These are phyloP conservation scores for Saturnispora gosingensis DNA, from an alignment of 805 yeast species.

Conservation along the genomic window DNA sequence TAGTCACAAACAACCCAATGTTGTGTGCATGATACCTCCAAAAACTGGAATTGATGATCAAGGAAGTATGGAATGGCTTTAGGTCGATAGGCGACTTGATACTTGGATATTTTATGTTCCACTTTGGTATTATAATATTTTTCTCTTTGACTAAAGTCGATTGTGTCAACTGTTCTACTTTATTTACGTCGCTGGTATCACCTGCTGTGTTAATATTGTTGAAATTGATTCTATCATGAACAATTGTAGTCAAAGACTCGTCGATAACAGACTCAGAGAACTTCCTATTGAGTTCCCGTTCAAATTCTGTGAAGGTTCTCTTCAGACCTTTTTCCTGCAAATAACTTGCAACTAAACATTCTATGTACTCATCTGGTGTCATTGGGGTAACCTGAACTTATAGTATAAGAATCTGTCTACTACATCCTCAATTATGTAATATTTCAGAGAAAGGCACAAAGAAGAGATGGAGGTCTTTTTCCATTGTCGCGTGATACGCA, in stretches of 20 bases:
- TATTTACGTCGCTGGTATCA: conserved; percentile 2
- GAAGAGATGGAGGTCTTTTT: no score
- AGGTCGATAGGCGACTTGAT: conserved; percentile 8
- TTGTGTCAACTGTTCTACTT: conserved; percentile 18
- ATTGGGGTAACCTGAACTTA: neutral
- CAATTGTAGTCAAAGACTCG: conserved; percentile 29
- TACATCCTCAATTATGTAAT: neutral
- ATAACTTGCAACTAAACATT: conserved; percentile 47
- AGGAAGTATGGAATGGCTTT: conserved; percentile 14
- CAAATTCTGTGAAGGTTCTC: conserved; percentile 40
- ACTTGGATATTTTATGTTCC: conserved; percentile 20
- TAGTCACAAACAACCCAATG: conserved; percentile 22
- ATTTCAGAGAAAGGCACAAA: neutral
- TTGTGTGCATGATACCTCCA: neutral
- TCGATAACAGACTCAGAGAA: conserved; percentile 18
- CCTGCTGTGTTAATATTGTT: conserved; percentile 10
- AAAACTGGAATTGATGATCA: conserved; percentile 20
- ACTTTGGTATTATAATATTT: conserved; percentile 17
- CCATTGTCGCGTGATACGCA: neutral
- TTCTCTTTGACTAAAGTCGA: conserved; percentile 15
- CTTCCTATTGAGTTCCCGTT: conserved; percentile 34
- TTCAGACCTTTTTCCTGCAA: conserved; percentile 39
- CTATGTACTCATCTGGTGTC: conserved; percentile 8
- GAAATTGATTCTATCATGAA: conserved; percentile 27
- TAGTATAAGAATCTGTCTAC: neutral